phyloP scores from a whole-genome alignment of 2,329 filamentous ascomycete species.

The Ceratocystis huliohia region DNA sequence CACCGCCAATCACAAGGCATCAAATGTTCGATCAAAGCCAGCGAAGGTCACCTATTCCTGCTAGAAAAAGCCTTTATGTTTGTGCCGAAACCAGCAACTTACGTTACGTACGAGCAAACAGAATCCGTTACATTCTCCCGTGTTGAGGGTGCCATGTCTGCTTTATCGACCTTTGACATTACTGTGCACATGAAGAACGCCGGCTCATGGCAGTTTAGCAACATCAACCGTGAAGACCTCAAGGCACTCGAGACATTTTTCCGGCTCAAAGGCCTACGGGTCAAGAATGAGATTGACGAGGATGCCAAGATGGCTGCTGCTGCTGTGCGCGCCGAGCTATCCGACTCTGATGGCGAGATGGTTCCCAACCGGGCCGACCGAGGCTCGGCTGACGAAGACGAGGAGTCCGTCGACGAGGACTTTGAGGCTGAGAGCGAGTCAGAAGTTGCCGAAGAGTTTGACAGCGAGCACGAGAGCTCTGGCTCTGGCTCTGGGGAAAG shows the following conservation, averaged over 20 bases:
- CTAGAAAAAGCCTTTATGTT: conserved; percentile 98
- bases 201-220: conserved; percentile 90
- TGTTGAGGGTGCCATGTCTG: conserved; percentile 84
- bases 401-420: conserved; percentile 90
- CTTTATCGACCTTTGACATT: conserved; percentile 93
- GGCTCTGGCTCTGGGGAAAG: conserved; percentile 50
- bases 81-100: conserved; percentile 93
- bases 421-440: conserved; percentile 87
- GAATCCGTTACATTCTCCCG: conserved; percentile 88
- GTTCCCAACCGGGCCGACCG: conserved; percentile 47
- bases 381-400: conserved; percentile 89
- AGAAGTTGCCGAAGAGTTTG: conserved; percentile 92
- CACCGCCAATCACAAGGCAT: conserved; percentile 91
- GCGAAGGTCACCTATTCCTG: conserved; percentile 93
- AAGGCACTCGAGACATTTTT: conserved; percentile 95
- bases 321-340: conserved; percentile 70
- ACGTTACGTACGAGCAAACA: conserved; percentile 90
- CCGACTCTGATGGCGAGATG: conserved; percentile 71
- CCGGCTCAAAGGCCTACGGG: conserved; percentile 84
- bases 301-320: conserved; percentile 71
- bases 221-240: conserved; percentile 97
- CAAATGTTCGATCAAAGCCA: conserved; percentile 99
- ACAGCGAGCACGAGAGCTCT: conserved; percentile 79
- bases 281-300: conserved; percentile 98
- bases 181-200: conserved; percentile 77